Percentiles rank a stretch among this genome's conserved stretches.
These are phyloP conservation scores for Colletotrichum siamense DNA, from an alignment of 2,329 filamentous ascomycete species.

Conservation along the genomic window DNA sequence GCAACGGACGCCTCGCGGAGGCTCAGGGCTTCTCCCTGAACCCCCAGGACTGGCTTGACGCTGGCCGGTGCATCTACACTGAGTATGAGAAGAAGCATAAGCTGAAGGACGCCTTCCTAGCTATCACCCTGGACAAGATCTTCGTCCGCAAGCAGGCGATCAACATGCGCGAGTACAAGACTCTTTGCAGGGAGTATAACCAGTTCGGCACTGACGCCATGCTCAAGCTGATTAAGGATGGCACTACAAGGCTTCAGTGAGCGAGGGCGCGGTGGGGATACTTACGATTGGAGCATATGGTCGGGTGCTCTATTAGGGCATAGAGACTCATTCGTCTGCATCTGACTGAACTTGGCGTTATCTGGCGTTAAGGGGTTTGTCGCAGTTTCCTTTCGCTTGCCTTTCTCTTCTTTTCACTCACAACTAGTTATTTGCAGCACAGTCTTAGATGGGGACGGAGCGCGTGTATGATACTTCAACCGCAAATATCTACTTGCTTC, in stretches of 20 bases:
- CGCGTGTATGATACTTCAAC: not conserved
- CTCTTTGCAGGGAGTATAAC: not conserved
- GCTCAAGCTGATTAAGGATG: not conserved
- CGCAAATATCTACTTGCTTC: not conserved
- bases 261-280: not conserved
- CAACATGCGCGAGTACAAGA: not conserved
- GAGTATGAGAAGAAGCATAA: not conserved
- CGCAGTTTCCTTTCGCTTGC: not conserved
- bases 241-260: not conserved
- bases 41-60: not conserved
- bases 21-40: not conserved
- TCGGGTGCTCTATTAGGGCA: fast-evolving
- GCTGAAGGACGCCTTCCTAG: not conserved
- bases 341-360: not conserved
- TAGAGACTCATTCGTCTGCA: not conserved
- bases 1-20: not conserved
- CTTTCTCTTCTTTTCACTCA: not conserved
- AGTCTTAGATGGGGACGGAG: too few species aligned
- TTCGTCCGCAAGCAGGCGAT: not conserved
- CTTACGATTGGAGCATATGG: not conserved
- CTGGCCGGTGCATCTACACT: not conserved
- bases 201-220: conserved; percentile 1
- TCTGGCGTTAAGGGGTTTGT: not conserved
- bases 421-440: not conserved
- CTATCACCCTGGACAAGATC: not conserved